A percentile compares a stretch with the other conserved stretches of the same genome.
phyloP scores from a whole-genome alignment of 306 rosid species.

The Ormosia semicastrata region DNA sequence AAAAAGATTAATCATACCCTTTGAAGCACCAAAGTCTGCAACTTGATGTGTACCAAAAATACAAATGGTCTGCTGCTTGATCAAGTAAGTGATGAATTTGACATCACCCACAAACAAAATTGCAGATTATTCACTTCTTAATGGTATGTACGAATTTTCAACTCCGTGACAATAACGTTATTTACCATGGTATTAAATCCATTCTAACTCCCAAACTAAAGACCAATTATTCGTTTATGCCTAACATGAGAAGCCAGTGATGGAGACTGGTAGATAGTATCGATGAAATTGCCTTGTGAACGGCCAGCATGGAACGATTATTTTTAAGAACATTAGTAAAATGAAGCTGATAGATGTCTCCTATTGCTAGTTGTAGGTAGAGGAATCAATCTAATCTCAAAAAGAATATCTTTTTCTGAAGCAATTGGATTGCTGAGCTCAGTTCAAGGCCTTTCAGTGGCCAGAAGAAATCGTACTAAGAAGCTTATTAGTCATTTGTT shows the following conservation, averaged over 20 bases:
- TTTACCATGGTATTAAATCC: neutral
- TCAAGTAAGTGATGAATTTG: neutral
- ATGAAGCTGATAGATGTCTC: neutral
- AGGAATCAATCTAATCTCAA: neutral
- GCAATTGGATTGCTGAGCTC: neutral
- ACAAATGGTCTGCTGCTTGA: neutral
- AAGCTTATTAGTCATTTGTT: neutral
- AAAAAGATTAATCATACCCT: neutral
- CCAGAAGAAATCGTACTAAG: neutral
- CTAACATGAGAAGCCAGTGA: neutral
- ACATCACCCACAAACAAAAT: neutral
- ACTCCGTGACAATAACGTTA: neutral
- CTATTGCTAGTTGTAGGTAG: neutral
- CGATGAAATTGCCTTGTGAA: neutral
- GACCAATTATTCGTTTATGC: neutral
- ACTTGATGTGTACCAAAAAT: neutral
- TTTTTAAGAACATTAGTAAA: neutral
- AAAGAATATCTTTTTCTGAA: neutral
- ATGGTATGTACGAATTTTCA: neutral
- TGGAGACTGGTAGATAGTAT: neutral
- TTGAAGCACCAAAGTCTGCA: conserved; percentile 19
- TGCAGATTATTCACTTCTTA: neutral
- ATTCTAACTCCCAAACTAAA: neutral
- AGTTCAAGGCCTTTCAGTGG: conserved; percentile 2
- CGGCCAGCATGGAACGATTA: neutral